Base-by-base conservation (phyloP, 2,329 filamentous ascomycete species). In the Sordariomycetes sp. region DNA sequence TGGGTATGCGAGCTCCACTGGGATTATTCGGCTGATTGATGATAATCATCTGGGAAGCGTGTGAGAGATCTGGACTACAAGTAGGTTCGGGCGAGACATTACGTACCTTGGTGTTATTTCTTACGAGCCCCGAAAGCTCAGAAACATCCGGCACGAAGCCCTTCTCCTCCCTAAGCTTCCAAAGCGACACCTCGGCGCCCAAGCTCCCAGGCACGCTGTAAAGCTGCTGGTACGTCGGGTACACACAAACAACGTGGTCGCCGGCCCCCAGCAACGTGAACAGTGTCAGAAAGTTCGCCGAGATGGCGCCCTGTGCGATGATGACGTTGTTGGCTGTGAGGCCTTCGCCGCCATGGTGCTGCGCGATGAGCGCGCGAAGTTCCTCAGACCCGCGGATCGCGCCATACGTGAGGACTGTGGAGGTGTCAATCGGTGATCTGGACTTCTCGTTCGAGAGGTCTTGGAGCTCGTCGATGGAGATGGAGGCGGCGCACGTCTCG, bases 151-250 rank as follows among this genome's bases (percentile, higher is more conserved):
- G 81, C 7, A 85, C 70, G 74, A 85, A 94, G 17, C 78, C 76
- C 54, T 88, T 78, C 24, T 82, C 74, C 45, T 80, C 76, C 54
- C 76, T 78, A 10, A 89, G 76, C 65, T 80, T 82, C 90, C 90
- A 95, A 12, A 92, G 68, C 50, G 84, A 83, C 17, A 95, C 86
- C 59, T 89, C 81, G 1, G 88, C 89, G 0, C 90, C 89, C 5
- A 95, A 72, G 42, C 83, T 86, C 62, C 77, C 76, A 0, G 90
- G 89, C 1, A 95, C 80, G 10, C 82, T 75, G 65, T 92, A 94
- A 1, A 95, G 77, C 64, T 94, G 89, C 67, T 94, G 88, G 64
- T 94, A 95, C 1, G 89, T 92, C 13, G 90, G 90, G 66, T 90
- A 89, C 59, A 94, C 87, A 65, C 88, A 94, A 59, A 95, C 79